Percentiles rank a stretch among this genome's conserved stretches.
phyloP scores from a whole-genome alignment of 1,284 basidiomycete species.

The Sanghuangporus weigelae region DNA sequence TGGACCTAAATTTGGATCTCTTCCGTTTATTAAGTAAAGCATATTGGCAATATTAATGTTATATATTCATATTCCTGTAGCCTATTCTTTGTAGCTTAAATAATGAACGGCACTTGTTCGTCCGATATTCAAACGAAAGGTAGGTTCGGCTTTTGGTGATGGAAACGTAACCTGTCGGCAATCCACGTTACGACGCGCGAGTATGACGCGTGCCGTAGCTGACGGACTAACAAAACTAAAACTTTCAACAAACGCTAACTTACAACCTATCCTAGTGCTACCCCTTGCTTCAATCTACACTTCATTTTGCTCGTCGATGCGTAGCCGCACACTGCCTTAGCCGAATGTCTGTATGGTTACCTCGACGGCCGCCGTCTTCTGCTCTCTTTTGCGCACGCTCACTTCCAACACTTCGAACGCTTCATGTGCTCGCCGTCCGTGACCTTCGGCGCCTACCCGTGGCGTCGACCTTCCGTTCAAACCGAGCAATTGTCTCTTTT shows the following conservation, averaged over 20 bases:
- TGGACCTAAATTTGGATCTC: neutral
- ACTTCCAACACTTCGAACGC: constrained; percentile 13
- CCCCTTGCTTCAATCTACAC: neutral
- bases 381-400: constrained; percentile 29
- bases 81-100: too few species aligned
- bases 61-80: too few species aligned
- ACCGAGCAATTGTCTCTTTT: neutral
- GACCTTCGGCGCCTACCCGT: constrained; percentile 18
- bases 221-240: neutral
- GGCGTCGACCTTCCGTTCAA: neutral
- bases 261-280: neutral
- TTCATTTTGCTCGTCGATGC: constrained; percentile 4
- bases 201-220: neutral
- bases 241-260: neutral
- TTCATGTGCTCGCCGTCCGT: constrained; percentile 23
- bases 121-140: neutral
- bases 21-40: neutral
- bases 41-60: too few species aligned
- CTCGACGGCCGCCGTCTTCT: constrained; percentile 42
- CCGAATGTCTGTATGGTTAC: constrained; percentile 61
- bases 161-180: neutral
- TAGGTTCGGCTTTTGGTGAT: neutral
- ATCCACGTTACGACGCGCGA: neutral
- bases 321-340: neutral
- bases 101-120: neutral